Conservation (phyloP, 257 asterid genomes). For the Solanum etuberosum region DNA sequence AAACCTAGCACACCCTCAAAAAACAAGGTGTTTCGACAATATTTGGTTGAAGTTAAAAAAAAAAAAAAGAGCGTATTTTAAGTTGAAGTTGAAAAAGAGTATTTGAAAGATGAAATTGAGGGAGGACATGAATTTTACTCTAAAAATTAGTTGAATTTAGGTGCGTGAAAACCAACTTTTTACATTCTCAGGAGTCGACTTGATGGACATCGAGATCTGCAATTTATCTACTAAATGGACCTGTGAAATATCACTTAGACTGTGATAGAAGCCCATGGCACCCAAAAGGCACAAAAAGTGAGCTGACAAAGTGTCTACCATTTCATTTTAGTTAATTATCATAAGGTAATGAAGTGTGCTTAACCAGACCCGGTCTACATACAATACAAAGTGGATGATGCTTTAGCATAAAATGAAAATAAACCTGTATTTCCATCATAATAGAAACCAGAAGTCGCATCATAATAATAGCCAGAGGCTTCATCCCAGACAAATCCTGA, state of each 20-base stretch:
- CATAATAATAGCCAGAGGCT: constrained; percentile 96
- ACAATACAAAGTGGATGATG: not conserved
- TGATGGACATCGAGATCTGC: not conserved
- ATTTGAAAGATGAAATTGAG: not conserved
- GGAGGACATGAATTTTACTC: not conserved
- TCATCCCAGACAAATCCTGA: constrained; percentile 98
- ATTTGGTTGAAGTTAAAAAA: not conserved
- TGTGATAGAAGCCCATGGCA: not conserved
- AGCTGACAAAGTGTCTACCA: not conserved
- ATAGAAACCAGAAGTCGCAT: constrained; percentile 95
- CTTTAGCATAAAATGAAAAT: not conserved
- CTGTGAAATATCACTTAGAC: not conserved
- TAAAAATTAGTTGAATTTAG: not conserved
- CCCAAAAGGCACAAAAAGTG: not conserved
- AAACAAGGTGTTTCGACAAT: not conserved
- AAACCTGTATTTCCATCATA: constrained; percentile 94
- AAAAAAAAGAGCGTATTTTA: not conserved
- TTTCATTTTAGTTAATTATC: not conserved
- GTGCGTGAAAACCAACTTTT: not conserved
- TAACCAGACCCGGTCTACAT: not conserved
- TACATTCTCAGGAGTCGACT: not conserved
- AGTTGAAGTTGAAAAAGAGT: not conserved
- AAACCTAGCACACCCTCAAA: not conserved
- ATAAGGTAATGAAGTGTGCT: not conserved
- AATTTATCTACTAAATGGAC: not conserved